Percentiles rank a stretch among this genome's conserved stretches.
Evolutionary conservation across 148 eudicot genomes (phyloP).

Genomic region (Amaranthus hypochondriacus): DNA sequence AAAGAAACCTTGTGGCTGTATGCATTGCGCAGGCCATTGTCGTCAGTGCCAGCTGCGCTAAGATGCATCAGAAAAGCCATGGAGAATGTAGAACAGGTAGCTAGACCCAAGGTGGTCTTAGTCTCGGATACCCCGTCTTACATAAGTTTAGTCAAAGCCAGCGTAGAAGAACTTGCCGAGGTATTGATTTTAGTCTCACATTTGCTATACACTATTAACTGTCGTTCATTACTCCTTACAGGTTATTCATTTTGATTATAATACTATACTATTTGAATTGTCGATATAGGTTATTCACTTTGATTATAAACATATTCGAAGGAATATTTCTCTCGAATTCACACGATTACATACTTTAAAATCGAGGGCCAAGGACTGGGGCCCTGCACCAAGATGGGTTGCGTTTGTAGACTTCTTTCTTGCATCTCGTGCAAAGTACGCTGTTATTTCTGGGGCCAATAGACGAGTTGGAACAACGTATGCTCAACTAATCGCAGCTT

Average conservation of each 20-base stretch:
- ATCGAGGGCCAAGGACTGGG: conserved; percentile 87
- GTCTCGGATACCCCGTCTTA: conserved; percentile 86
- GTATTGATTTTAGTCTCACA: conserved; percentile 27
- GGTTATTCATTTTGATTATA: conserved; percentile 81
- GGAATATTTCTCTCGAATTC: conserved; percentile 45
- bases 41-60: conserved; percentile 69
- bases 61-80: conserved; percentile 60
- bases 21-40: conserved; percentile 42
- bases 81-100: conserved; percentile 25
- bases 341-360: conserved; percentile 26
- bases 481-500: conserved; percentile 83
- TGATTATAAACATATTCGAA: conserved; percentile 55
- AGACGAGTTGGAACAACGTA: conserved; percentile 93
- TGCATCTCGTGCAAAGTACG: conserved; percentile 81
- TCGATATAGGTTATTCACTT: conserved; percentile 69
- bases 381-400: conserved; percentile 98
- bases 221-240: conserved; percentile 20
- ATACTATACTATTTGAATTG: conserved; percentile 1
- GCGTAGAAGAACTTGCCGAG: conserved; percentile 63
- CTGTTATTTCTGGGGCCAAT: conserved; percentile 84
- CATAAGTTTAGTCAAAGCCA: conserved; percentile 41
- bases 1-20: conserved; percentile 5
- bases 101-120: conserved; percentile 59
- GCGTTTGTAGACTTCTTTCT: conserved; percentile 96
- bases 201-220: not conserved